Evolutionary conservation across 2,329 filamentous ascomycete species (phyloP), one percentile per base, ranked within the genome.

Genomic region (Lachnellula cervina): DNA sequence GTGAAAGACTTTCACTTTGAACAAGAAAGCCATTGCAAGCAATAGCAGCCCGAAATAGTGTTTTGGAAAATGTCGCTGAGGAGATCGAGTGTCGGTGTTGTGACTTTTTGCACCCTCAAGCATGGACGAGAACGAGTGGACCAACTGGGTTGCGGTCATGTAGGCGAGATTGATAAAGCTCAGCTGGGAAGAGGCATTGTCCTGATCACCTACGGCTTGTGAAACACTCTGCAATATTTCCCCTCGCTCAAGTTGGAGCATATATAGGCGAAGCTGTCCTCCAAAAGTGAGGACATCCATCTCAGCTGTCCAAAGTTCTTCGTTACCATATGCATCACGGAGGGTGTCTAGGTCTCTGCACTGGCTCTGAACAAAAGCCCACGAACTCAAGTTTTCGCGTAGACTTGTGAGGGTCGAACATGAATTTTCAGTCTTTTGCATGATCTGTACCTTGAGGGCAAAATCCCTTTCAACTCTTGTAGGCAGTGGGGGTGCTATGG

Each of bases 291-390:
- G 32, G 8, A 59, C 38, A n/a, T 59, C 58, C 14, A 42, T 43
- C 37, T 59, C 58, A 7, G 14, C 14, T 6, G 40, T 55, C 55
- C 58, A 59, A 4, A 32, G 25, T 5, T 58, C 52, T 13, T 51
- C 47, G 28, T 32, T 32, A 9, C 28, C 28, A 7, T 55, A 45
- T 4, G 21, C 40, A 34, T 57, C 52, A 14, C 48, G 37, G 11
- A 55, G 4, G 17, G 13, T 50, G 13, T 56, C 55, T 6, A 59
- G 42, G 37, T 59, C 55, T 32, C 49, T 52, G 35, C 52, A 57
- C 7, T 58, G 40, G n/a, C 42, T 45, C 17, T 51, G 51, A 7
- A 57, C 42, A 21, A 58, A 52, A 11, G 51, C 37, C 32, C 21
- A 32, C 9, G 23, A 40, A 49, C 55, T 45, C 17, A 47, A 32